Conservation (phyloP, 495 filamentous ascomycete species). For the Penicillium antarcticum region DNA sequence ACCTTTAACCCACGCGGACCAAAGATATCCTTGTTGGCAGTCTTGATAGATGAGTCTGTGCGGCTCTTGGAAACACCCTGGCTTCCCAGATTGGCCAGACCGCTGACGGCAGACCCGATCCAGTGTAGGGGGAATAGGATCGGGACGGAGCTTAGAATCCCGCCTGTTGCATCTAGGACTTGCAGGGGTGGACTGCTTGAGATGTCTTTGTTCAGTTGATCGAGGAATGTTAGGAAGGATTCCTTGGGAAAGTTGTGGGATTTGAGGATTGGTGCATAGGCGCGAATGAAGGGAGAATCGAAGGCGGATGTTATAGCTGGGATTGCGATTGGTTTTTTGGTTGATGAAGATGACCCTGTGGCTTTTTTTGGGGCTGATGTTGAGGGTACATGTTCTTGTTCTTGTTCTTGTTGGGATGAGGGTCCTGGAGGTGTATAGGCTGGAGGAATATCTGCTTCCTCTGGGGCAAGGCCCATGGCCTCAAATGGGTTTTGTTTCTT, state of each 20-base stretch:
- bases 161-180: conserved; percentile 32
- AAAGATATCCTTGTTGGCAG: conserved; percentile 30
- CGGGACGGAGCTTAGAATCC: conserved; percentile 27
- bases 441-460: conserved; percentile 1
- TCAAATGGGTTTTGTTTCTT: conserved; percentile 5
- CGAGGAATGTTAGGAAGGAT: conserved; percentile 25
- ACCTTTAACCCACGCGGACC: conserved; percentile 20
- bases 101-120: conserved; percentile 24
- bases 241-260: conserved; percentile 23
- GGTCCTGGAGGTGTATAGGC: conserved; percentile 1
- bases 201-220: conserved; percentile 28
- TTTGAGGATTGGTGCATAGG: conserved; percentile 23
- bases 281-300: conserved; percentile 26
- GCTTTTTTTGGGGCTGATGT: background rate
- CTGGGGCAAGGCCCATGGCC: background rate
- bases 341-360: background rate
- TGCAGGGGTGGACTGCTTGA: conserved; percentile 31
- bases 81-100: conserved; percentile 21
- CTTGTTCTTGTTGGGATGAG: background rate
- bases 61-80: conserved; percentile 25
- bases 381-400: background rate
- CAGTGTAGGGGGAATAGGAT: conserved; percentile 28
- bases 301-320: conserved; percentile 17
- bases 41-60: conserved; percentile 21
- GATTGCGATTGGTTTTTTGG: conserved; percentile 24